Base-by-base conservation (phyloP, 2,329 filamentous ascomycete genomes). In the Zopfia rhizophila region DNA sequence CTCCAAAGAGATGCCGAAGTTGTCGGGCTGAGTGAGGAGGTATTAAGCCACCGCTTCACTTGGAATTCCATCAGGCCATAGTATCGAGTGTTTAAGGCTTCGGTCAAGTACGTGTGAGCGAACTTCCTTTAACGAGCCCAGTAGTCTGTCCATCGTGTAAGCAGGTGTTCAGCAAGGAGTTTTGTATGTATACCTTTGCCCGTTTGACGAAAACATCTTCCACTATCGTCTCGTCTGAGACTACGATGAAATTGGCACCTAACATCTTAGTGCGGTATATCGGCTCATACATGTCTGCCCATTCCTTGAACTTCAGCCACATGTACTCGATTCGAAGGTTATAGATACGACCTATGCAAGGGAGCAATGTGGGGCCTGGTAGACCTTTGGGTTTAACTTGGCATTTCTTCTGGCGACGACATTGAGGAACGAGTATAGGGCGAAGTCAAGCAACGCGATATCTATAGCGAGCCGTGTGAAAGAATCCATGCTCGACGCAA, bases 161-260 rank as follows among this genome's bases (percentile, higher is more conserved):
- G 80, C 2, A 82, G 70, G 45, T 82, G 82, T 45, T 81, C 79
- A n/a, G n/a, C 79, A 80, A 81, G 1, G 79, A 81, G 3, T 80
- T 80, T 60, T 77, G 56, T 1, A 76, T 78, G 60, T 81, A 80
- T 46, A 75, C 66, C 59, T 76, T 81, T 8, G 75, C 78, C 38
- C 76, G 72, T 68, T 79, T 81, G 18, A 81, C 75, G 38, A 82
- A 53, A 21, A 82, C 69, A 19, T 82, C 79, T 53, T 82, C 78
- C 7, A 78, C 78, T 3, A 82, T 72, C 48, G 73, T 75, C 58
- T 82, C 79, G 48, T 81, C 77, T 5, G 77, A 73, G 32, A 82
- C 70, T 53, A 82, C 67, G 23, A 82, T 73, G 50, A 76, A 76
- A 47, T 72, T 74, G 23, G 70, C 71, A 67, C 68, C 68, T 17